These are phyloP conservation scores for Salix koriyanagi DNA, from an alignment of 345 rosid species.

Conservation along the genomic window DNA sequence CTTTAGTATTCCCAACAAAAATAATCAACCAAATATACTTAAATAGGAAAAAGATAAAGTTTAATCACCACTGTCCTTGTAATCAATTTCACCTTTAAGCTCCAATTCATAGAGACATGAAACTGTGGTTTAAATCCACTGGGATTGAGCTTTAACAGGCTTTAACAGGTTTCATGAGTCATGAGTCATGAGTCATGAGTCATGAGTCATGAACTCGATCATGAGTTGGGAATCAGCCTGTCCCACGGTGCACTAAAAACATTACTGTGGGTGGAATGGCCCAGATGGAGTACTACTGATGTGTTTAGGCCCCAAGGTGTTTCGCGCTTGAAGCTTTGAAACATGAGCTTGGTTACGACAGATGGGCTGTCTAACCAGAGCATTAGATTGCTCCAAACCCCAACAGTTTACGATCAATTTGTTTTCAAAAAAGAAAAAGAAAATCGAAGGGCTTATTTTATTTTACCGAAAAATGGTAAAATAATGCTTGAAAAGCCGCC, in stretches of 20 bases:
- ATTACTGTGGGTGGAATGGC: too few species aligned
- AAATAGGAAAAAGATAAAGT: too few species aligned
- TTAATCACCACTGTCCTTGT: too few species aligned
- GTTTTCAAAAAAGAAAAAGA: rapidly evolving
- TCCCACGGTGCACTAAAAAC: neutral
- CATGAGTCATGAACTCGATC: neutral
- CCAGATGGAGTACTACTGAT: neutral
- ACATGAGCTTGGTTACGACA: neutral
- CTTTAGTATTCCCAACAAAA: too few species aligned
- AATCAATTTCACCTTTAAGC: too few species aligned
- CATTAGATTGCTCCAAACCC: neutral
- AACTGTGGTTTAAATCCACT: too few species aligned
- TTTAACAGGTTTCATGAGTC: too few species aligned
- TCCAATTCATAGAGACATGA: too few species aligned
- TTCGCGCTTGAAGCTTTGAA: neutral
- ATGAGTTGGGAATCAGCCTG: neutral
- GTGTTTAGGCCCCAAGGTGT: neutral
- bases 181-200: too few species aligned
- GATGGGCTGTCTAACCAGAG: neutral
- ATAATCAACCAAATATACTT: too few species aligned
- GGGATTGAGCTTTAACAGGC: too few species aligned
- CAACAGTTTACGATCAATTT: neutral
- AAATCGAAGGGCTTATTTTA: too few species aligned
- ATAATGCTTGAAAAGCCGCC: neutral
- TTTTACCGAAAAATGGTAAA: neutral